These are phyloP conservation scores for Tripterygium wilfordii DNA, from an alignment of 177 flowering plant species.

Conservation along the genomic window DNA sequence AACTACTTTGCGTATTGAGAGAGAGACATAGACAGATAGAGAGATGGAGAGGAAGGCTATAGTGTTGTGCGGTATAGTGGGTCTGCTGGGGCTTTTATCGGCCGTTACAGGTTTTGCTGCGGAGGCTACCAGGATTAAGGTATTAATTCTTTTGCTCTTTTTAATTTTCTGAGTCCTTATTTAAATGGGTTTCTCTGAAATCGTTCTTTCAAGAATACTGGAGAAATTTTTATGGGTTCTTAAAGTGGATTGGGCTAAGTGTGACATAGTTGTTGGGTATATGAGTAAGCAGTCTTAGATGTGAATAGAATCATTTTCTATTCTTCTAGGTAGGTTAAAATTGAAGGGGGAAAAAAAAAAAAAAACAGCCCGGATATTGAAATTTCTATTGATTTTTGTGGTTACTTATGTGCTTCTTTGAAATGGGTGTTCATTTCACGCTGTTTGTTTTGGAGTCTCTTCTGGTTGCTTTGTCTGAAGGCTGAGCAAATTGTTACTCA, in stretches of 20 bases:
- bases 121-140: constrained; percentile 67
- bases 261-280: background rate
- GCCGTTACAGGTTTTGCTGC: constrained; percentile 65
- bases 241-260: background rate
- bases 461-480: no score
- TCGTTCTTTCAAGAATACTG: background rate
- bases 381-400: no score
- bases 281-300: no score
- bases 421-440: no score
- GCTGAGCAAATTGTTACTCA: no score
- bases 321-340: no score
- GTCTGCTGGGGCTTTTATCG: constrained; percentile 48
- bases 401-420: no score
- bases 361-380: no score
- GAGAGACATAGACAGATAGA: constrained; percentile 12
- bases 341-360: no score
- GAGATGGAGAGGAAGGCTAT: constrained; percentile 47
- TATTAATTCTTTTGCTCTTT: constrained; percentile 6
- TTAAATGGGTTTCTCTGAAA: background rate
- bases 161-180: background rate
- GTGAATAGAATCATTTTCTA: no score
- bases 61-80: constrained; percentile 40
- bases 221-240: no score
- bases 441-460: no score
- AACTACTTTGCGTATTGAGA: background rate